Percentiles rank a stretch among this genome's conserved stretches.
Evolutionary conservation across 495 filamentous ascomycete genomes (phyloP).

Genomic region (Daldinia vernicosa): DNA sequence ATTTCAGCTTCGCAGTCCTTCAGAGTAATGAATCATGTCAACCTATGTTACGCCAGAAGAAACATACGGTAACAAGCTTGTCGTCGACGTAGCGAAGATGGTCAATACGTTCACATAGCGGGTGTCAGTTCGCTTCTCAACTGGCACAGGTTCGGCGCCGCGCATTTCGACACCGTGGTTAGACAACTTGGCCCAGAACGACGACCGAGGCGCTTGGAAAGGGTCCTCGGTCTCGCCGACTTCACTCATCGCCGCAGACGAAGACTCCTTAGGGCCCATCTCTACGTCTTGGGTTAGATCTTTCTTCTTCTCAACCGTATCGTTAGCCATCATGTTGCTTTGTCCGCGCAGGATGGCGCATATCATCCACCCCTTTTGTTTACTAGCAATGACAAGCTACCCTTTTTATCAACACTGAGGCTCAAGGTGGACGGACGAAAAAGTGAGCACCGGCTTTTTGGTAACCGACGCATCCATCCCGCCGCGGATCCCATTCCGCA

Average conservation of each 20-base stretch:
- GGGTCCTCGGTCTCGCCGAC: conserved; percentile 30
- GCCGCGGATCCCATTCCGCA: neutral
- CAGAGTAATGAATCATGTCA: neutral
- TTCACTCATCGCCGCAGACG: conserved; percentile 22
- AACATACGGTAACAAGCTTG: conserved; percentile 56
- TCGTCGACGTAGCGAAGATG: conserved; percentile 55
- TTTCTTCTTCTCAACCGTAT: conserved; percentile 5
- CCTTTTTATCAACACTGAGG: neutral
- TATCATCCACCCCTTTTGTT: neutral
- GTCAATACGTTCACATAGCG: conserved; percentile 62
- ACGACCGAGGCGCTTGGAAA: conserved; percentile 30
- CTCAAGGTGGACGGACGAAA: neutral
- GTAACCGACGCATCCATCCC: neutral
- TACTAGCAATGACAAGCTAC: neutral
- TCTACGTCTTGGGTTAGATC: conserved; percentile 29
- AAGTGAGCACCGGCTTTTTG: neutral
- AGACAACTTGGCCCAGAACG: conserved; percentile 35
- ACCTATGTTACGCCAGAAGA: neutral
- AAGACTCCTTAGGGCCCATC: conserved; percentile 21
- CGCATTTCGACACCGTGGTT: conserved; percentile 54
- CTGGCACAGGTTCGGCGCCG: conserved; percentile 62
- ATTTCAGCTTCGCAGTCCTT: neutral
- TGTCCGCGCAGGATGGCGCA: neutral
- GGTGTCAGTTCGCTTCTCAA: conserved; percentile 60
- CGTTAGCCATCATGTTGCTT: conserved; percentile 15